Evolutionary conservation across 2,329 filamentous ascomycete species (phyloP), one percentile per base, ranked within the genome.

Genomic region (Davidsoniella eucalypti): DNA sequence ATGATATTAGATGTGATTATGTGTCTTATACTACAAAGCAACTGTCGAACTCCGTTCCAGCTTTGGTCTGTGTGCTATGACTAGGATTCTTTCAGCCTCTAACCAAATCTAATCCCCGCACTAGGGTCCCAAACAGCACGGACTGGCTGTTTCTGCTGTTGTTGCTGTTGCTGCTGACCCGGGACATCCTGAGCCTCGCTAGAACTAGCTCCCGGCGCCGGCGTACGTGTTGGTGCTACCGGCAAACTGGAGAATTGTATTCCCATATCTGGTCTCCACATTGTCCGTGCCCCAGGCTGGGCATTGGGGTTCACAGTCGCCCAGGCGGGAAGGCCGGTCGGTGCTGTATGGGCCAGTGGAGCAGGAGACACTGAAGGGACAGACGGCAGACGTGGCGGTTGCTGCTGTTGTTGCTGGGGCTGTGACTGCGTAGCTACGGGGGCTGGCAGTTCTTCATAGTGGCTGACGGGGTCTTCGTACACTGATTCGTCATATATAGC

Each of bases 251-350:
- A 76, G 63, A 94, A 94, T 52, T 79, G 80, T 58, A 94, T 92
- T 0, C 82, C 84, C 70, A 85, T 80, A 2, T 82, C 80, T 0
- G 87, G 85, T 50, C 77, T 80, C 87, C 87, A 94, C 61, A 84
- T 33, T 2, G 44, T 49, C 39, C 23, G 29, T 78, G 5, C 63
- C 73, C 66, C 57, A 73, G 41, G 23, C 42, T 52, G 52, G 2
- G 37, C 23, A 23, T 25, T 39, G 7, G 45, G 44, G 16, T 7
- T 14, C 36, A 41, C 12, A 18, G 16, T n/a, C 39, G 47, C 36
- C 56, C 55, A 8, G 58, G 55, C 56, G 59, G 58, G 1, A 58
- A 56, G 8, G 58, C 57, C 0, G 66, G 60, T 54, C 64, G 60
- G 46, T 65, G 60, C 1, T n/a, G 33, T n/a, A 21, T 39, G 44